Evolutionary conservation across 1,284 basidiomycete species (phyloP).

Genomic region (Jaminaea rosea): DNA sequence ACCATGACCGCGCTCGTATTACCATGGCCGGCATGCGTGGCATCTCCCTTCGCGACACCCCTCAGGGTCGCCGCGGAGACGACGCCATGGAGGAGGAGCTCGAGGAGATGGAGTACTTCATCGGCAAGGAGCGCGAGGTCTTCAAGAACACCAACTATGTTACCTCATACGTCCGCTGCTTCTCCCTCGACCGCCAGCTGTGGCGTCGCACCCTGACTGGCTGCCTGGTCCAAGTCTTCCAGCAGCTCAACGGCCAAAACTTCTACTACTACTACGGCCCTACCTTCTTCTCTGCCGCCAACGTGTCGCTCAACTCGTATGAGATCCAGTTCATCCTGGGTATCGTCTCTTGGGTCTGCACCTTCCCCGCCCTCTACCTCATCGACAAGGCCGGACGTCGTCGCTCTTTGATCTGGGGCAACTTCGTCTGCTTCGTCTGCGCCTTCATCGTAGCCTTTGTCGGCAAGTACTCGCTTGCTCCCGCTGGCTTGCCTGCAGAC

Average conservation of each 20-base stretch:
- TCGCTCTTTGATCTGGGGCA: conserved; percentile 50
- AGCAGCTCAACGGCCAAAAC: conserved; percentile 63
- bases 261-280: conserved; percentile 68
- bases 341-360: conserved; percentile 45
- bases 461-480: conserved; percentile 52
- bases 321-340: conserved; percentile 49
- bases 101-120: conserved; percentile 62
- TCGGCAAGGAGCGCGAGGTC: conserved; percentile 49
- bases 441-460: conserved; percentile 52
- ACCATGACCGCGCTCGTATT: conserved; percentile 55
- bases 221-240: conserved; percentile 59
- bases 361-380: conserved; percentile 24
- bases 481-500: conserved; percentile 51
- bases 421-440: conserved; percentile 45
- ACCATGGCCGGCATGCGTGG: conserved; percentile 56
- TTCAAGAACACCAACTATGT: conserved; percentile 64
- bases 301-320: conserved; percentile 61
- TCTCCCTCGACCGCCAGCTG: conserved; percentile 57
- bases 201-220: conserved; percentile 69
- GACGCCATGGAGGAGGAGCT: conserved; percentile 52
- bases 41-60: conserved; percentile 55
- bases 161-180: conserved; percentile 58
- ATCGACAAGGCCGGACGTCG: conserved; percentile 50
- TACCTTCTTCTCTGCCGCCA: conserved; percentile 69
- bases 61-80: conserved; percentile 58